Evolutionary conservation across 495 filamentous ascomycete species (phyloP).

Genomic region (Penicillium maclennaniae): DNA sequence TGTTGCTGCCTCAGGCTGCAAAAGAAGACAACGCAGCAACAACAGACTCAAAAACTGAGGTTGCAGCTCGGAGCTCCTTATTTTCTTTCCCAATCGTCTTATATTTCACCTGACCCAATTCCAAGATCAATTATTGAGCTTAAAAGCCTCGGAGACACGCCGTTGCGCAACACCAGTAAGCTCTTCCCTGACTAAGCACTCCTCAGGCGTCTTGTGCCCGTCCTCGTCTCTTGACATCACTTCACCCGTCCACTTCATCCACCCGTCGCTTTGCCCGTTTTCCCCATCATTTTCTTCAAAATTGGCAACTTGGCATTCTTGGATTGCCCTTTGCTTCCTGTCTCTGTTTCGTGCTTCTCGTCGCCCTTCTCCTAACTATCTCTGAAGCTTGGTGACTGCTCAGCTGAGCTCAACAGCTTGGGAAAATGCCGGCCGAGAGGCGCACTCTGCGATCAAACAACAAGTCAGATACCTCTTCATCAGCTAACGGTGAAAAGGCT

Average conservation of each 20-base stretch:
- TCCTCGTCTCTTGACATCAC: conserved; percentile 48
- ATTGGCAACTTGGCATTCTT: conserved; percentile 14
- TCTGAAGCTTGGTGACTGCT: conserved; percentile 32
- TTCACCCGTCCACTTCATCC: conserved; percentile 43
- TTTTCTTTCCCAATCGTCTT: not conserved
- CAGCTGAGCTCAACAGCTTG: conserved; percentile 35
- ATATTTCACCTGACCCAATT: not conserved
- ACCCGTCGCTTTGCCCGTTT: conserved; percentile 22
- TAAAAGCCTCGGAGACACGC: not conserved
- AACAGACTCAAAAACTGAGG: not conserved
- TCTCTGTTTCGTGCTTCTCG: conserved; percentile 13
- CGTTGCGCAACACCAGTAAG: conserved; percentile 21
- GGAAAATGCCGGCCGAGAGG: conserved; percentile 55
- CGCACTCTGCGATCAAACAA: conserved; percentile 55
- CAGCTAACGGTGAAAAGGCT: conserved; percentile 54
- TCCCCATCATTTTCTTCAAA: conserved; percentile 21
- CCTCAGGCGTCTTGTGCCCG: conserved; percentile 33
- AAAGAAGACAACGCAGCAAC: conserved; percentile 4
- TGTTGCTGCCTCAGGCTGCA: conserved; percentile 24
- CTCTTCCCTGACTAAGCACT: conserved; percentile 41
- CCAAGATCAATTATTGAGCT: not conserved
- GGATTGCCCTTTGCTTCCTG: conserved; percentile 20
- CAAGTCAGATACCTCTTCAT: conserved; percentile 52
- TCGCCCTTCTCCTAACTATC: conserved; percentile 25
- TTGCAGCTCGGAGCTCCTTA: not conserved